Evolutionary conservation across 202 grass and related monocot species (phyloP).

Genomic region (Saccharum hybrid): DNA sequence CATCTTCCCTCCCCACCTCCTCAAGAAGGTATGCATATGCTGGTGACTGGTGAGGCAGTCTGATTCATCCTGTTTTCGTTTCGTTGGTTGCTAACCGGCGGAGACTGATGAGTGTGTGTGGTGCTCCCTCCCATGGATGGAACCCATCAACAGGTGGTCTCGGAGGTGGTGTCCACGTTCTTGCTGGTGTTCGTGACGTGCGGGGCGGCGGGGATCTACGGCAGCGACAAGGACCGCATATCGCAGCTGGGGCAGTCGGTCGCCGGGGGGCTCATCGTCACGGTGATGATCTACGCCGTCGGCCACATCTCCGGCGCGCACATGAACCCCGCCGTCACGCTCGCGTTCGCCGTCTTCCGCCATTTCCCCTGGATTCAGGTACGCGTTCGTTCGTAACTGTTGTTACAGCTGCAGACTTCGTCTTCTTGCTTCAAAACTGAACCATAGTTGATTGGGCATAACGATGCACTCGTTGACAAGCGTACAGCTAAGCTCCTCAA

Average conservation of each 20-base stretch:
- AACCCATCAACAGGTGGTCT: constrained; percentile 68
- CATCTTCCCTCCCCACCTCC: constrained; percentile 82
- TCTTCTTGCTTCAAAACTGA: not conserved
- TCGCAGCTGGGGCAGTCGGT: constrained; percentile 94
- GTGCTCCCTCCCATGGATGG: not conserved
- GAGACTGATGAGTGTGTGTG: not conserved
- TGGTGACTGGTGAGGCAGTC: too few species aligned
- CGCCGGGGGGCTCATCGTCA: constrained; percentile 91
- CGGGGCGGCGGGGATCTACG: constrained; percentile 68
- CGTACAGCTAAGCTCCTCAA: not conserved
- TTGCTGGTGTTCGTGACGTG: constrained; percentile 90
- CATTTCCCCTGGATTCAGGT: constrained; percentile 99
- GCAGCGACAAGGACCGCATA: constrained; percentile 45
- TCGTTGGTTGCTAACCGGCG: not conserved
- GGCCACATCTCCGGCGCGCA: constrained; percentile 98
- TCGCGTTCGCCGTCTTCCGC: constrained; percentile 77
- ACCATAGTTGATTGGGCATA: not conserved
- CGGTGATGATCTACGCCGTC: constrained; percentile 96
- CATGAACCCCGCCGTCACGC: constrained; percentile 98
- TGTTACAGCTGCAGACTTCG: not conserved
- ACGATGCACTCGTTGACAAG: too few species aligned
- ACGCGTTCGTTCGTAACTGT: not conserved
- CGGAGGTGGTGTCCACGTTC: constrained; percentile 88
- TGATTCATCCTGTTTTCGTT: not conserved
- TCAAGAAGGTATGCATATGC: constrained; percentile 63